phyloP scores from a whole-genome alignment of 2,329 filamentous ascomycete species.

The Hypoxylon sp. region DNA sequence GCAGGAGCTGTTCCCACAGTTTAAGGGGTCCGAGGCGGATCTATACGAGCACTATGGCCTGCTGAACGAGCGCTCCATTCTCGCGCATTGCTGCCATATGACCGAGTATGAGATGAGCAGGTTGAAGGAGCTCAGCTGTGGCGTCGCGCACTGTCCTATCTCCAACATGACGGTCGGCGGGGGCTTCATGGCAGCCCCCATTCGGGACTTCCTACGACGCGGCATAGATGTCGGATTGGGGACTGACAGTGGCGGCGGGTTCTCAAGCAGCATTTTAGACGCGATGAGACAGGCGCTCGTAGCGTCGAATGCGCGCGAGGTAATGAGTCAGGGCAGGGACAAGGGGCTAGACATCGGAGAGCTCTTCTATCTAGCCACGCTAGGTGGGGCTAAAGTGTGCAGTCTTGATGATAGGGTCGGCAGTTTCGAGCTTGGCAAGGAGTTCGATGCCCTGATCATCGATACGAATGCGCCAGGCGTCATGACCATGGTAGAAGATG shows the following conservation, averaged over 20 bases:
- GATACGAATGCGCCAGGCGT: slow-evolving; percentile 58
- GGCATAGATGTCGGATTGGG: slow-evolving; percentile 77
- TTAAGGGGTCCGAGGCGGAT: slow-evolving; percentile 68
- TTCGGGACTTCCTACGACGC: slow-evolving; percentile 69
- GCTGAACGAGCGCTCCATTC: slow-evolving; percentile 68
- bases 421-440: slow-evolving; percentile 70
- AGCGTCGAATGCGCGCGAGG: slow-evolving; percentile 65
- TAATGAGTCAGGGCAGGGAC: slow-evolving; percentile 58
- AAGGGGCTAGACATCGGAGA: slow-evolving; percentile 65
- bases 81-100: slow-evolving; percentile 77
- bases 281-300: slow-evolving; percentile 72
- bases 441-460: slow-evolving; percentile 72
- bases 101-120: slow-evolving; percentile 67
- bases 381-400: slow-evolving; percentile 73
- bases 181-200: slow-evolving; percentile 73
- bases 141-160: slow-evolving; percentile 75
- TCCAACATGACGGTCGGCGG: slow-evolving; percentile 74
- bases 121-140: slow-evolving; percentile 65
- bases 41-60: slow-evolving; percentile 71
- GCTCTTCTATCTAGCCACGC: slow-evolving; percentile 71
- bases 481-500: slow-evolving; percentile 68
- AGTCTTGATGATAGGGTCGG: slow-evolving; percentile 68
- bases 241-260: slow-evolving; percentile 75
- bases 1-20: slow-evolving; percentile 67
- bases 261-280: slow-evolving; percentile 71